These are phyloP conservation scores for Talaromyces proteolyticus DNA, from an alignment of 495 filamentous ascomycete species.

Conservation along the genomic window DNA sequence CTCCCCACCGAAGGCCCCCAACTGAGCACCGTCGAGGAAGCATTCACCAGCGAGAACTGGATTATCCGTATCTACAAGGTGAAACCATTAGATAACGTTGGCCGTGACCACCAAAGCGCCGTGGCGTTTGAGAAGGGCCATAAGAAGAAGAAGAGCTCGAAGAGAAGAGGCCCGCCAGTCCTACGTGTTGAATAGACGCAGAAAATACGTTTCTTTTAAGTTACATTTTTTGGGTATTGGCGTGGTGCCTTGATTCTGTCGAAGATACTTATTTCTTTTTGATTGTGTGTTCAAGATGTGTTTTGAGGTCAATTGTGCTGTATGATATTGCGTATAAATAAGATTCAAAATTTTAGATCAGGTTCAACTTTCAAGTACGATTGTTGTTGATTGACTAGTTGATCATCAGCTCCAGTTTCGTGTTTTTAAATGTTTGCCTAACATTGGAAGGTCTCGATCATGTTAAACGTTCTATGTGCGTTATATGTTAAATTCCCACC, in stretches of 20 bases:
- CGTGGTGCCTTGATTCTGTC: too few species aligned
- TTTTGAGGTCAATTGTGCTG: background rate
- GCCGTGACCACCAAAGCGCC: slow-evolving; percentile 78
- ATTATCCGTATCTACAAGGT: slow-evolving; percentile 99
- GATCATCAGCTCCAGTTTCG: too few species aligned
- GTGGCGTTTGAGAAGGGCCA: slow-evolving; percentile 85
- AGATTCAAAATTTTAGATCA: background rate
- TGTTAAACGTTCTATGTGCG: too few species aligned
- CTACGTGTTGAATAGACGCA: slow-evolving; percentile 71
- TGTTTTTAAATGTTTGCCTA: too few species aligned
- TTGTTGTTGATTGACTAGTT: slow-evolving; percentile 1
- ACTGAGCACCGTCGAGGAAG: slow-evolving; percentile 88
- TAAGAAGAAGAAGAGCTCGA: slow-evolving; percentile 86
- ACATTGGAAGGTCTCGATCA: too few species aligned
- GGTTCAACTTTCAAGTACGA: background rate
- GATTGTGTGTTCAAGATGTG: background rate
- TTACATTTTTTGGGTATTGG: too few species aligned
- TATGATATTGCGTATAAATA: background rate
- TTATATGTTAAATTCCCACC: too few species aligned
- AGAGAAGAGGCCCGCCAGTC: slow-evolving; percentile 72
- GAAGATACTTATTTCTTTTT: too few species aligned
- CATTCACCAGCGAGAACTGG: slow-evolving; percentile 99
- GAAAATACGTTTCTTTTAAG: background rate
- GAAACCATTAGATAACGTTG: slow-evolving; percentile 95
- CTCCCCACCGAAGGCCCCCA: slow-evolving; percentile 83